Evolutionary conservation across 768 basidiomycete genomes (phyloP), one percentile per base, ranked within the genome.

Genomic region (Tulasnella sp.): DNA sequence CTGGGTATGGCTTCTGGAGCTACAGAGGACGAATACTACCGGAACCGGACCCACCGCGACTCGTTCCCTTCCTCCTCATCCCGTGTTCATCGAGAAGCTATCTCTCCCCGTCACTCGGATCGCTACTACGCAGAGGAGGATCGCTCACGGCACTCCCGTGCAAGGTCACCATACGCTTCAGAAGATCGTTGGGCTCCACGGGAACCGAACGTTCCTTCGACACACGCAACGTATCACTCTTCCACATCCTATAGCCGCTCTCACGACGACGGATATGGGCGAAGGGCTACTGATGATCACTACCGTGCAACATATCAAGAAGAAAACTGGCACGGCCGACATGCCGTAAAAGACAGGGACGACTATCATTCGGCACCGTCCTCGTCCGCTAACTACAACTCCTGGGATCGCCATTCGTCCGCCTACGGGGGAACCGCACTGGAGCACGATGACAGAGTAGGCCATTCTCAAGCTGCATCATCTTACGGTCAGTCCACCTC

Each of bases 121-220:
- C 44, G 44, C 48, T 37, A 77, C 44, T 46, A 58, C 37, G 50
- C 37, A 44, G 76, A 58, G 8, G 48, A 40, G 5, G 76, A 34
- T 31, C 76, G 76, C 16, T 40, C 76, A 37, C 54, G 44, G 50
- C 54, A 46, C 31, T 37, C 46, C 31, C 42, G 76, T 44, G 76
- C 76, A n/a, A 42, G 76, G 31, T 77, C 76, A 54, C 76, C 76
- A 20, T 77, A 77, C n/a, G 20, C 76, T 40, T 37, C 46, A 41
- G 76, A 77, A 44, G 76, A 77, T 34, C 46, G 76, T 28, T 77
- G 76, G 76, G 40, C 40, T 34, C 50, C 76, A 54, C 76, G 76
- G 54, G 76, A 77, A n/a, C 28, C 46, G 54, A 37, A 50, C 24
- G n/a, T 58, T n/a, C 28, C 76, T 54, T 40, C 31, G n/a, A 31